Conservation (phyloP, 495 filamentous ascomycete species). For the Neurospora cerealis region DNA sequence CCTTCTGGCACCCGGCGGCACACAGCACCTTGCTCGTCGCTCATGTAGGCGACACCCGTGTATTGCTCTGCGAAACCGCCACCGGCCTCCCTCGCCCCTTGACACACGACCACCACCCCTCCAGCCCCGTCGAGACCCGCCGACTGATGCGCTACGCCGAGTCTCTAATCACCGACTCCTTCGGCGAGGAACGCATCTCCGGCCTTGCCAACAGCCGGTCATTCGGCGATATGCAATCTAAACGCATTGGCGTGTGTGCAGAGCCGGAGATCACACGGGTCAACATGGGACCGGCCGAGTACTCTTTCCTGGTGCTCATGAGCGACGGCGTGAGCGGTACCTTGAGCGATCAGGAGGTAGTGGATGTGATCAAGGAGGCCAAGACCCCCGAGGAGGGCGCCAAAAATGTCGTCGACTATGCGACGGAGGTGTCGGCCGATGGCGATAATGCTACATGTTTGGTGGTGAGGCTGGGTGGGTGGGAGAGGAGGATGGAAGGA, state of each 20-base stretch:
- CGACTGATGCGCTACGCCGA: slow-evolving; percentile 70
- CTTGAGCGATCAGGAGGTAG: slow-evolving; percentile 82
- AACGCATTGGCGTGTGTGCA: slow-evolving; percentile 85
- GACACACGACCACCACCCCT: slow-evolving; percentile 84
- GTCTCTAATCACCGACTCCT: slow-evolving; percentile 87
- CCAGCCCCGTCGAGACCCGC: slow-evolving; percentile 69
- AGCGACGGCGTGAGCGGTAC: slow-evolving; percentile 80
- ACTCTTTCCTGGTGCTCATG: slow-evolving; percentile 76
- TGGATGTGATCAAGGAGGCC: slow-evolving; percentile 90
- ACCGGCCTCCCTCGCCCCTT: slow-evolving; percentile 70
- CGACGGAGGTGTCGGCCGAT: slow-evolving; percentile 69
- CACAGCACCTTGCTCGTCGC: slow-evolving; percentile 76
- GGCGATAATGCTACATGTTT: slow-evolving; percentile 95
- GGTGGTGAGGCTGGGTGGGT: slow-evolving; percentile 83
- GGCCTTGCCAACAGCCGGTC: slow-evolving; percentile 89
- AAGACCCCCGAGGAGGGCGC: slow-evolving; percentile 80
- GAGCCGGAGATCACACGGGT: slow-evolving; percentile 76
- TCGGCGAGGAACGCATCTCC: slow-evolving; percentile 91
- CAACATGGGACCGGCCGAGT: slow-evolving; percentile 71
- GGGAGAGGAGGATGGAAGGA: slow-evolving; percentile 85
- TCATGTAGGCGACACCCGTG: slow-evolving; percentile 88
- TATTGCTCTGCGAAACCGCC: slow-evolving; percentile 72
- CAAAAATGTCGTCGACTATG: slow-evolving; percentile 68
- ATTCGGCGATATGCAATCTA: slow-evolving; percentile 84
- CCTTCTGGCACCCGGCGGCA: slow-evolving; percentile 88